A percentile compares a stretch with the other conserved stretches of the same genome.
Conservation (phyloP, 2,329 filamentous ascomycete genomes). For the Exophiala sp. region DNA sequence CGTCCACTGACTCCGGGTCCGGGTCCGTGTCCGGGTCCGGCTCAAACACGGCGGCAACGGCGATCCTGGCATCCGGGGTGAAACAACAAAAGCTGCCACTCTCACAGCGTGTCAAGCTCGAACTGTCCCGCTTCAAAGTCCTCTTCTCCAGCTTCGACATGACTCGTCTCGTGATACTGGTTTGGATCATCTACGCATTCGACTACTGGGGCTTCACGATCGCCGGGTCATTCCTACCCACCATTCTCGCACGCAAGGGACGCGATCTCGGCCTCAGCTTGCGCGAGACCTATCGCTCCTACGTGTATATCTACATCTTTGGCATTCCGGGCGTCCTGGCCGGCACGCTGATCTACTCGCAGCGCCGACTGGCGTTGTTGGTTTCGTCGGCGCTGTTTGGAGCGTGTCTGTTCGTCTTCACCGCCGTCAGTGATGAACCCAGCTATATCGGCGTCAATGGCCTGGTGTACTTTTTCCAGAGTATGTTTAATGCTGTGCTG, state of each 20-base stretch:
- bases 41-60: too few species aligned
- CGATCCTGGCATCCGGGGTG: slow-evolving; percentile 33
- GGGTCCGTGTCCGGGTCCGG: too few species aligned
- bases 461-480: slow-evolving; percentile 50
- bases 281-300: slow-evolving; percentile 32
- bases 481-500: slow-evolving; percentile 48
- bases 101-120: slow-evolving; percentile 35
- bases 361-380: slow-evolving; percentile 43
- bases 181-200: slow-evolving; percentile 49
- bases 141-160: slow-evolving; percentile 42
- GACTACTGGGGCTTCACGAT: slow-evolving; percentile 29
- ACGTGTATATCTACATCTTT: slow-evolving; percentile 35
- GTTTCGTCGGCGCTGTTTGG: slow-evolving; percentile 40
- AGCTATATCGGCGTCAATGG: slow-evolving; percentile 46
- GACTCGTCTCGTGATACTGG: slow-evolving; percentile 43
- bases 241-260: slow-evolving; percentile 32
- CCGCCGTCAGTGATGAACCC: slow-evolving; percentile 40
- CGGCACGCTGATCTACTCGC: slow-evolving; percentile 42
- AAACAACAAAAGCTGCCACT: slow-evolving; percentile 32
- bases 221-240: slow-evolving; percentile 39
- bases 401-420: slow-evolving; percentile 41
- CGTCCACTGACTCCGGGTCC: slow-evolving; percentile 31
- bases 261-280: slow-evolving; percentile 25
- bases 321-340: slow-evolving; percentile 35
- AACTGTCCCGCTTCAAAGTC: slow-evolving; percentile 41